Evolutionary conservation across 805 yeast genomes (phyloP).

Genomic region (Myxozyma geophila): DNA sequence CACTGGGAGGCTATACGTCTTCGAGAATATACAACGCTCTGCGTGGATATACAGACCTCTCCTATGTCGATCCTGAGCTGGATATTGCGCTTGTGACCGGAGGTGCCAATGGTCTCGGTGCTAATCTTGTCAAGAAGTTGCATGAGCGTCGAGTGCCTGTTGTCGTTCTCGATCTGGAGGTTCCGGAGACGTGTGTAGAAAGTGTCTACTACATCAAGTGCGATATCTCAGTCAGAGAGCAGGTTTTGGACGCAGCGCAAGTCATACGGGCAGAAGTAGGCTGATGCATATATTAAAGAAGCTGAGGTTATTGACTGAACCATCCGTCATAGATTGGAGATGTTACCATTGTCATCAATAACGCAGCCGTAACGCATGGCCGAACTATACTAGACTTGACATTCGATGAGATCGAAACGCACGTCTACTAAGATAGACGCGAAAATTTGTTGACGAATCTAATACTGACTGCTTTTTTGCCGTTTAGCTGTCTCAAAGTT

Average conservation of each 20-base stretch:
- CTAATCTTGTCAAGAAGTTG: constrained; percentile 58
- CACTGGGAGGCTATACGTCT: constrained; percentile 19
- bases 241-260: constrained; percentile 51
- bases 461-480: neutral
- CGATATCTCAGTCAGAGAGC: constrained; percentile 64
- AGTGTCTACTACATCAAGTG: constrained; percentile 64
- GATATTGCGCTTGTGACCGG: constrained; percentile 83
- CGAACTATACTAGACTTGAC: constrained; percentile 59
- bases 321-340: constrained; percentile 50
- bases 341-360: constrained; percentile 74
- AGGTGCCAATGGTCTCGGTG: constrained; percentile 80
- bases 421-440: neutral
- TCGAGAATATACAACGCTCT: constrained; percentile 22
- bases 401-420: constrained; percentile 60
- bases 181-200: constrained; percentile 43
- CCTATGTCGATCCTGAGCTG: constrained; percentile 33
- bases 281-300: neutral
- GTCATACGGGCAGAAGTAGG: constrained; percentile 47
- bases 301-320: neutral
- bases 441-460: no score
- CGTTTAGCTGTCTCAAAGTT: constrained; percentile 56
- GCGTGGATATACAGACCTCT: constrained; percentile 25
- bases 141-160: constrained; percentile 55
- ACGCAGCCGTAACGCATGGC: constrained; percentile 76
- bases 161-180: constrained; percentile 65